These are phyloP conservation scores for Arabis alpina DNA, from an alignment of 345 rosid genomes.

Conservation along the genomic window DNA sequence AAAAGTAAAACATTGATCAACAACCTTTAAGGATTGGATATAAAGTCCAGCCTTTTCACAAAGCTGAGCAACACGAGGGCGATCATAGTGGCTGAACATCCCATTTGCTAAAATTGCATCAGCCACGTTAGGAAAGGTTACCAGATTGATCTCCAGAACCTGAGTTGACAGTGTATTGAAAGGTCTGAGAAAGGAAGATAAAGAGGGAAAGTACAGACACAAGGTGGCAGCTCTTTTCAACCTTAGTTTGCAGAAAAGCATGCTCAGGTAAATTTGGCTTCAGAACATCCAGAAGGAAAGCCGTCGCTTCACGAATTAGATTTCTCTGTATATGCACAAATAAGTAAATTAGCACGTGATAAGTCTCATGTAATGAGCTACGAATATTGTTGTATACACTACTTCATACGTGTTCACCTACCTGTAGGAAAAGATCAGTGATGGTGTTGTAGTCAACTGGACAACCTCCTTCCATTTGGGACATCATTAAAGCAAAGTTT, in stretches of 20 bases:
- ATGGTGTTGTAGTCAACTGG: slow-evolving; percentile 98
- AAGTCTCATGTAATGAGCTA: slow-evolving; percentile 20
- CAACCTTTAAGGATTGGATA: slow-evolving; percentile 87
- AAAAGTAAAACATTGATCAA: slow-evolving; percentile 16
- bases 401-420: slow-evolving; percentile 35
- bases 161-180: slow-evolving; percentile 43
- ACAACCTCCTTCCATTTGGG: slow-evolving; percentile 99
- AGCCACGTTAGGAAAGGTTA: slow-evolving; percentile 98
- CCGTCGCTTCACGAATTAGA: slow-evolving; percentile 98
- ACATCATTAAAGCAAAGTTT: slow-evolving; percentile 99
- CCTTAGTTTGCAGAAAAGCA: slow-evolving; percentile 93
- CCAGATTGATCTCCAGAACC: slow-evolving; percentile 98
- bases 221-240: slow-evolving; percentile 39
- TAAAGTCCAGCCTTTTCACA: slow-evolving; percentile 99
- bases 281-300: slow-evolving; percentile 95
- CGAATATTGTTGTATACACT: not conserved
- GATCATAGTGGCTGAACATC: slow-evolving; percentile 99
- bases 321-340: slow-evolving; percentile 68
- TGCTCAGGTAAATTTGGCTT: slow-evolving; percentile 98
- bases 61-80: slow-evolving; percentile 95
- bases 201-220: slow-evolving; percentile 10
- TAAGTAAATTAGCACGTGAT: slow-evolving; percentile 17
- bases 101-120: slow-evolving; percentile 99
- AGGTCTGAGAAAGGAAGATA: slow-evolving; percentile 29
- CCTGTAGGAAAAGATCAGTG: slow-evolving; percentile 99